phyloP scores from a whole-genome alignment of 305 asterid genomes.

The Fraxinus floribunda region DNA sequence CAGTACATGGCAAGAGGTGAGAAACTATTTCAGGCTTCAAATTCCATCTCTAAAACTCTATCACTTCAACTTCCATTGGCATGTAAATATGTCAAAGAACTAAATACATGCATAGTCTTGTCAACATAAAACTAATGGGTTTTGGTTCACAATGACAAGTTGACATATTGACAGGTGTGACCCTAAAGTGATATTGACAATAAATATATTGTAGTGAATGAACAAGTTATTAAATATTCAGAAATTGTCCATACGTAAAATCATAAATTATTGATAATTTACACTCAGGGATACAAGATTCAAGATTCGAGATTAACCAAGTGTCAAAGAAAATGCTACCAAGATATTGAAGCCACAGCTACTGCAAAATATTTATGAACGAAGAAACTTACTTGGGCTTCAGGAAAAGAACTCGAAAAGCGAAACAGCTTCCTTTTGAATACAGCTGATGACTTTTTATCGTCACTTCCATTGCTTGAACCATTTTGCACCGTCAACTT shows the following conservation, averaged over 20 bases:
- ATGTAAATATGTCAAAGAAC: neutral
- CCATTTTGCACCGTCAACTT: slow-evolving; percentile 39
- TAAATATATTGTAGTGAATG: neutral
- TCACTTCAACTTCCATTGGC: neutral
- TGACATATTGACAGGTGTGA: neutral
- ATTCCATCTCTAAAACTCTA: neutral
- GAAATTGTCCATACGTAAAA: neutral
- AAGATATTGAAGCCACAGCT: neutral
- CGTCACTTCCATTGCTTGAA: slow-evolving; percentile 38
- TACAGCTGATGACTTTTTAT: slow-evolving; percentile 45
- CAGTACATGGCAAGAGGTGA: neutral
- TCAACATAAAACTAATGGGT: neutral
- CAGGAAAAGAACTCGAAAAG: slow-evolving; percentile 78
- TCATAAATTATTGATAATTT: neutral
- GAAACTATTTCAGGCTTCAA: neutral
- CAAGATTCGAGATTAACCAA: neutral
- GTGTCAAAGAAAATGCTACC: neutral
- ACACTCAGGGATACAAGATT: neutral
- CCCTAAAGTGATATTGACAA: neutral
- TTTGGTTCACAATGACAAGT: neutral
- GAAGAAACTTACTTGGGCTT: slow-evolving; percentile 60
- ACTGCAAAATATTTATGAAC: slow-evolving; percentile 3
- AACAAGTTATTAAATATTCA: neutral
- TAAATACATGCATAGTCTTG: neutral
- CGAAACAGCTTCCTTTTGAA: slow-evolving; percentile 68